A percentile compares a stretch with the other conserved stretches of the same genome.
phyloP scores from a whole-genome alignment of 139 green algal species.

The Dunaliella primolecta region DNA sequence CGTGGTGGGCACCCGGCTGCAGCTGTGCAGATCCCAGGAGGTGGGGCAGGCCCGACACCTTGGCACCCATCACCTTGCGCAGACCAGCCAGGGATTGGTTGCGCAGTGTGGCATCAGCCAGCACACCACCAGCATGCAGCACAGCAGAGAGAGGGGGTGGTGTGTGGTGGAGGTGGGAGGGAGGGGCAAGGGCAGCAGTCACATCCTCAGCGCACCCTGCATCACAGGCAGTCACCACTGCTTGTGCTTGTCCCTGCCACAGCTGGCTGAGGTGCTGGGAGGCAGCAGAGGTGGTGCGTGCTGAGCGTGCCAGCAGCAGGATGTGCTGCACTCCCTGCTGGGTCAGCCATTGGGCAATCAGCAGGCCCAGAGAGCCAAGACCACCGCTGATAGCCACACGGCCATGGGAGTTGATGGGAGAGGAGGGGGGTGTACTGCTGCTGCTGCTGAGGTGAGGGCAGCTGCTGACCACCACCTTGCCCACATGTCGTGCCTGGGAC shows the following conservation, averaged over 20 bases:
- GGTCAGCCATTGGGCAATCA: constrained; percentile 61
- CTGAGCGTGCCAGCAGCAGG: constrained; percentile 46
- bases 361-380: constrained; percentile 58
- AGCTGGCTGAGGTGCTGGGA: no score
- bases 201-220: no score
- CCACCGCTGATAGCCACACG: constrained; percentile 65
- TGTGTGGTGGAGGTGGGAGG: no score
- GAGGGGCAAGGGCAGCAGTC: no score
- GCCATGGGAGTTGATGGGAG: neutral
- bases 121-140: constrained; percentile 70
- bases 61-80: constrained; percentile 46
- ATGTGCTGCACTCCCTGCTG: constrained; percentile 30
- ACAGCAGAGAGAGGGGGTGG: constrained; percentile 5
- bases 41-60: constrained; percentile 18
- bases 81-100: constrained; percentile 51
- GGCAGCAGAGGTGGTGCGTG: neutral
- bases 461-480: constrained; percentile 76
- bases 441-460: constrained; percentile 27
- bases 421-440: neutral
- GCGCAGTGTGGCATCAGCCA: constrained; percentile 63
- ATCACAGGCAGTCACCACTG: no score
- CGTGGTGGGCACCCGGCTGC: neutral
- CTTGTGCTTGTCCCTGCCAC: no score
- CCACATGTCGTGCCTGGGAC: constrained; percentile 76
- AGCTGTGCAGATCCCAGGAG: no score